Evolutionary conservation across 306 rosid genomes (phyloP), one percentile per base, ranked within the genome.

Genomic region (Alnus glutinosa): DNA sequence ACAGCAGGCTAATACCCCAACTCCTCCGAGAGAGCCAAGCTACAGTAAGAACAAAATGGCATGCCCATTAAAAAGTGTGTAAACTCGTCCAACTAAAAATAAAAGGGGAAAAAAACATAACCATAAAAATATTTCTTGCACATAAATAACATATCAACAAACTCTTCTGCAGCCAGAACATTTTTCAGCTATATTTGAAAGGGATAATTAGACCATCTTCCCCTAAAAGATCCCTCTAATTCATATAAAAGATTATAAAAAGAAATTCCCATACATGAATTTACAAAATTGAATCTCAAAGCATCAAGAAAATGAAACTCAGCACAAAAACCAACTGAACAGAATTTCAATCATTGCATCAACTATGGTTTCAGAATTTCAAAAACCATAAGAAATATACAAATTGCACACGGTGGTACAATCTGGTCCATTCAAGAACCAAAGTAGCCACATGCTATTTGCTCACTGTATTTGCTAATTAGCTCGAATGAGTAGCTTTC

Each of bases 1-100:
- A 47, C 51, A 51, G 70, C 75, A 32, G 49, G 78, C 46, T 15
- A 36, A 34, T 4, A 73, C 37, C 8, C 30, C 51, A 55, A 34
- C 58, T 59, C 83, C 54, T 28, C 77, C 54, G 51, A 52, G 23
- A 72, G 30, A 7, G 48, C 48, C 30, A 30, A 28, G 62, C 61
- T 71, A 50, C 75, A 71, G 11, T 47, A 71, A 46, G 13, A 9
- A n/a, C 14, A 70, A 48, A 48, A 47, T 70, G 28, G n/a, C 9
- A 6, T 47, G 52, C 32, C 55, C n/a, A 70, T 47, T n/a, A 9
- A 70, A 39, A 47, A n/a, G 55, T 18, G 48, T 0, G 5, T 70
- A 2, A 34, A 13, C 37, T 70, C 30, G 3, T n/a, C 15, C 36
- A 64, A 44, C 55, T n/a, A 10, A 19, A 34, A 14, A 30, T 34